Conservation (phyloP, 495 filamentous ascomycete genomes). For the Trypethelium eluteriae region DNA sequence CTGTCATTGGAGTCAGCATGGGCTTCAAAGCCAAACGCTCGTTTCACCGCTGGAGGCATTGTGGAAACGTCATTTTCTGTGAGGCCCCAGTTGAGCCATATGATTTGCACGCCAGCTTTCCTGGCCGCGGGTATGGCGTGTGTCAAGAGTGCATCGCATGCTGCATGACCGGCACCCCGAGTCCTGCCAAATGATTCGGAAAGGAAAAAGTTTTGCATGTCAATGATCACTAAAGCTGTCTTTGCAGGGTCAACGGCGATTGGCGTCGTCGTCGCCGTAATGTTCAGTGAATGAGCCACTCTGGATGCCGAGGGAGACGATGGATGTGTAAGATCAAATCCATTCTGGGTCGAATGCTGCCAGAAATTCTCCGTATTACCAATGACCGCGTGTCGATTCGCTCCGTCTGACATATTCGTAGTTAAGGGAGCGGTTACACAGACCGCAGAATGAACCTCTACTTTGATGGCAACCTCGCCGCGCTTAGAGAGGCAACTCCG, state of each 20-base stretch:
- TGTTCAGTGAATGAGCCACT: conserved; percentile 14
- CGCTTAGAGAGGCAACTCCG: too few relatives aligned
- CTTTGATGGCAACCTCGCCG: neutral
- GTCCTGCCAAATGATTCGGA: conserved; percentile 34
- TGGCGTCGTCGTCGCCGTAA: conserved; percentile 29
- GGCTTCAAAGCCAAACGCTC: conserved; percentile 42
- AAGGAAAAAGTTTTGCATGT: conserved; percentile 60
- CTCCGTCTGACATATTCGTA: neutral
- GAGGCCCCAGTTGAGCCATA: conserved; percentile 58
- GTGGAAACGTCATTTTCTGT: conserved; percentile 43
- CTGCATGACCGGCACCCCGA: conserved; percentile 28
- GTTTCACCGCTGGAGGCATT: conserved; percentile 45
- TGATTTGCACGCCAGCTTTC: conserved; percentile 43
- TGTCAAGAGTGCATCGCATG: conserved; percentile 29
- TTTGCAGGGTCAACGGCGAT: conserved; percentile 39
- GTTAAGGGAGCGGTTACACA: neutral
- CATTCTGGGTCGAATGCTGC: conserved; percentile 26
- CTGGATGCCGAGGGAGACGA: conserved; percentile 10
- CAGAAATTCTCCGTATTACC: conserved; percentile 29
- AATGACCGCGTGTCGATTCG: conserved; percentile 26
- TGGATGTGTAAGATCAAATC: conserved; percentile 32
- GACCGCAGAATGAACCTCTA: neutral
- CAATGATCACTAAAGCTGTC: conserved; percentile 49
- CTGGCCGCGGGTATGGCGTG: conserved; percentile 40
- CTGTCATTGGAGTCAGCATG: conserved; percentile 11